These are phyloP conservation scores for Zygotorulaspora florentina DNA, from an alignment of 805 yeast species.

Conservation along the genomic window DNA sequence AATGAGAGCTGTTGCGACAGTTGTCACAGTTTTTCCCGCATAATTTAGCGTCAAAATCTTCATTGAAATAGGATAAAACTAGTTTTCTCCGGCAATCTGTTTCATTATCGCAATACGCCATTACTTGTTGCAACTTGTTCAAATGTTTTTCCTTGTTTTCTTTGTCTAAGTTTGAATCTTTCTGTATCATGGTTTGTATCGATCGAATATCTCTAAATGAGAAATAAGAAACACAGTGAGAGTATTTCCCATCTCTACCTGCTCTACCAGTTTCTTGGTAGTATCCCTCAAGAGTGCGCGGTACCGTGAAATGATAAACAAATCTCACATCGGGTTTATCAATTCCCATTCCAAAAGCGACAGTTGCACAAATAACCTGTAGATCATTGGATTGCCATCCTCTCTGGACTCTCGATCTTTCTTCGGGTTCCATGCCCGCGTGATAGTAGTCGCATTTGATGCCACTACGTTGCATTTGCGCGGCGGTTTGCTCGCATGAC, in stretches of 20 bases:
- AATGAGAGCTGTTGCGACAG: conserved; percentile 49
- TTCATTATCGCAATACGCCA: conserved; percentile 85
- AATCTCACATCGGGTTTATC: conserved; percentile 94
- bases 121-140: conserved; percentile 72
- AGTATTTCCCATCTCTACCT: conserved; percentile 85
- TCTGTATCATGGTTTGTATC: conserved; percentile 69
- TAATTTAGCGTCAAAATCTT: conserved; percentile 58
- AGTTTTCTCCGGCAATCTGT: conserved; percentile 88
- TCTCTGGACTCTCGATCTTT: conserved; percentile 64
- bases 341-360: conserved; percentile 99
- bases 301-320: conserved; percentile 84
- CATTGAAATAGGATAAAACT: conserved; percentile 88
- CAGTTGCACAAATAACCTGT: conserved; percentile 90
- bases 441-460: conserved; percentile 76
- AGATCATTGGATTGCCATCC: conserved; percentile 73
- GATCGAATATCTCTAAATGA: conserved; percentile 74
- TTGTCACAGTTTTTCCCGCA: conserved; percentile 84
- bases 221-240: conserved; percentile 81
- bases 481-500: conserved; percentile 79
- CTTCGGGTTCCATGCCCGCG: conserved; percentile 88
- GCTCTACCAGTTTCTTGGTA: conserved; percentile 99
- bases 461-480: conserved; percentile 54
- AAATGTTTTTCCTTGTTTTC: conserved; percentile 71
- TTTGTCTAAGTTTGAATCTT: conserved; percentile 63
- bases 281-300: conserved; percentile 90